Conservation (phyloP, 2,329 filamentous ascomycete genomes). For the Aphanoascus verrucosus region DNA sequence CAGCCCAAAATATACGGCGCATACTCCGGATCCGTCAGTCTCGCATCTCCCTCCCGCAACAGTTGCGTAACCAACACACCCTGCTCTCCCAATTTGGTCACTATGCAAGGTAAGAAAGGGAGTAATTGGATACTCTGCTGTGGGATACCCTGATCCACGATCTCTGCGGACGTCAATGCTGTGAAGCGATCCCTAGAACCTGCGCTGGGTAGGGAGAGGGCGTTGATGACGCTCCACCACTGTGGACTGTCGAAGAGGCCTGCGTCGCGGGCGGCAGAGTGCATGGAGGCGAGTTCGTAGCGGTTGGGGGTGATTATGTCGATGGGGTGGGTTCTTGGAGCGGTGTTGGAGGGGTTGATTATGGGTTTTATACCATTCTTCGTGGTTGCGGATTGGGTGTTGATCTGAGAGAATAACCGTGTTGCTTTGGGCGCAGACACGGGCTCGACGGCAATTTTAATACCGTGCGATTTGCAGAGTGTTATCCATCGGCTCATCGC, state of each 20-base stretch:
- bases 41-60: conserved; percentile 55
- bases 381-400: conserved; percentile 6
- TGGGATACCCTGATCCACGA: conserved; percentile 73
- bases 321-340: conserved; percentile 53
- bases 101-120: conserved; percentile 73
- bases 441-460: conserved; percentile 70
- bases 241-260: conserved; percentile 56
- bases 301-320: conserved; percentile 73
- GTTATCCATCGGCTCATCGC: conserved; percentile 58
- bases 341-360: conserved; percentile 29
- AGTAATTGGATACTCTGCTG: conserved; percentile 75
- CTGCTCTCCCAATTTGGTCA: conserved; percentile 68
- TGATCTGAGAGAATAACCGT: conserved; percentile 46
- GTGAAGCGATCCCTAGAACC: conserved; percentile 62
- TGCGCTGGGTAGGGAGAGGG: conserved; percentile 60
- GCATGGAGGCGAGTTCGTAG: conserved; percentile 71
- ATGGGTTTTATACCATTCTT: conserved; percentile 18
- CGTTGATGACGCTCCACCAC: conserved; percentile 75
- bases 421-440: conserved; percentile 72
- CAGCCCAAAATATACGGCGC: conserved; percentile 63
- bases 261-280: conserved; percentile 54
- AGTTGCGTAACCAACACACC: conserved; percentile 69
- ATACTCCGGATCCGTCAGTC: conserved; percentile 51
- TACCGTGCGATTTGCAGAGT: conserved; percentile 46
- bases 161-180: conserved; percentile 50